Evolutionary conservation across 805 yeast species (phyloP).

Genomic region (Naumovozyma dairenensis): DNA sequence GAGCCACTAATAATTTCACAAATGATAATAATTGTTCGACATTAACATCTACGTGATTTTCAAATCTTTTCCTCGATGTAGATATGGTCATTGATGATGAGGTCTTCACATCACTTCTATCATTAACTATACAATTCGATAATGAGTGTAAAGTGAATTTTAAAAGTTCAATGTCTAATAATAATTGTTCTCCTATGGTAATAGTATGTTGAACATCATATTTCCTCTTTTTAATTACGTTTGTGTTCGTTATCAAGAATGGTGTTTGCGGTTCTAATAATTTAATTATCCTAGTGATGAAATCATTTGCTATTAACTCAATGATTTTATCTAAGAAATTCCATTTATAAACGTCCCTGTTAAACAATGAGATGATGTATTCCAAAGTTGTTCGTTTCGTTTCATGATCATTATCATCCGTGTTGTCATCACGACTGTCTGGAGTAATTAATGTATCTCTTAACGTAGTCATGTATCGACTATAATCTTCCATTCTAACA

Average conservation of each 20-base stretch:
- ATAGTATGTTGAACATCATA: slow-evolving; percentile 21
- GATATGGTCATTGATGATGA: slow-evolving; percentile 7
- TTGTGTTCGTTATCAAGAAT: slow-evolving; percentile 26
- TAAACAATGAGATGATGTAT: slow-evolving; percentile 45
- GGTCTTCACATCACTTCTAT: too few species aligned
- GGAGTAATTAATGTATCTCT: slow-evolving; percentile 32
- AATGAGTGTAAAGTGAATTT: slow-evolving; percentile 38
- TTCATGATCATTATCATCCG: background rate
- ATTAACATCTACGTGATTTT: slow-evolving; percentile 20
- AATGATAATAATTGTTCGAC: slow-evolving; percentile 14
- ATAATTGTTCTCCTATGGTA: slow-evolving; percentile 63
- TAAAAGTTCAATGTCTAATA: slow-evolving; percentile 59
- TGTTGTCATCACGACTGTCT: slow-evolving; percentile 30
- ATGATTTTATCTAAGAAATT: slow-evolving; percentile 68
- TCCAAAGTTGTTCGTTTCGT: slow-evolving; percentile 13
- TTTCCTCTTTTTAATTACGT: slow-evolving; percentile 10
- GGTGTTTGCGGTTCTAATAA: slow-evolving; percentile 58
- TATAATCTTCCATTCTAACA: slow-evolving; percentile 59
- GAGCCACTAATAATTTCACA: slow-evolving; percentile 21
- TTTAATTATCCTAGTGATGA: slow-evolving; percentile 46
- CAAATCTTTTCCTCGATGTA: slow-evolving; percentile 19
- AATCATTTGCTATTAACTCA: slow-evolving; percentile 49
- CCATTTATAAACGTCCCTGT: slow-evolving; percentile 61
- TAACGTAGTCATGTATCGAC: slow-evolving; percentile 57
- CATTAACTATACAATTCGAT: slow-evolving; percentile 14